Evolutionary conservation across 805 yeast genomes (phyloP), one percentile per base, ranked within the genome.

Genomic region (Kuraishia molischiana): DNA sequence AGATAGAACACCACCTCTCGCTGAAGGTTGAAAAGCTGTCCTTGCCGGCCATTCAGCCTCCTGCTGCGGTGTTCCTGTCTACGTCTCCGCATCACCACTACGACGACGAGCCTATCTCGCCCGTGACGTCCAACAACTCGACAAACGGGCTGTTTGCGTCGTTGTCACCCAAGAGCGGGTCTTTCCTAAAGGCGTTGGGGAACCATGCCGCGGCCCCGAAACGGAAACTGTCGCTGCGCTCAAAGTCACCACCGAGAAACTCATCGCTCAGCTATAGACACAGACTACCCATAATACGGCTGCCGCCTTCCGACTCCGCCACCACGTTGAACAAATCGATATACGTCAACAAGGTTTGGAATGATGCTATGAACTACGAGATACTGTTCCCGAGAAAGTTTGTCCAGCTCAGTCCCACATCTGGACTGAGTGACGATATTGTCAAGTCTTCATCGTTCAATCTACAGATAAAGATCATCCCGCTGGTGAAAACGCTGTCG

Each of bases 291-390:
- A 66, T 69, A 56, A 68, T 72, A 6, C 54, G 79, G 38, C 59
- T 74, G 1, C 79, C 79, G 1, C 79, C 79, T 0, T 68, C 74
- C 4, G 67, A 69, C 51, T 77, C 77, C 2, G 67, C 72, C 26
- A 68, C 76, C 3, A 69, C 73, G 5, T 63, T 75, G 4, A 80
- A 82, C 51, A 84, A 81, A 50, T 86, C 94, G 0, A 72, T 84
- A 14, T 82, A 78, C 53, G 85, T 84, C 26, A 81, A 79, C 52
- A 67, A 84, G 43, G 67, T 77, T 1, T 84, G 92, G 92, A 75
- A 77, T 46, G 79, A 81, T 39, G 55, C 85, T 0, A 56, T 84
- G 28, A 76, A 77, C 39, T 84, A 84, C 55, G 81, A 81, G 44
- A 68, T 84, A 13, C 72, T 86, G 0, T 69, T 84, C 41, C 87